Evolutionary conservation across 2,329 filamentous ascomycete genomes (phyloP).

Genomic region (Elsinoe perseae): DNA sequence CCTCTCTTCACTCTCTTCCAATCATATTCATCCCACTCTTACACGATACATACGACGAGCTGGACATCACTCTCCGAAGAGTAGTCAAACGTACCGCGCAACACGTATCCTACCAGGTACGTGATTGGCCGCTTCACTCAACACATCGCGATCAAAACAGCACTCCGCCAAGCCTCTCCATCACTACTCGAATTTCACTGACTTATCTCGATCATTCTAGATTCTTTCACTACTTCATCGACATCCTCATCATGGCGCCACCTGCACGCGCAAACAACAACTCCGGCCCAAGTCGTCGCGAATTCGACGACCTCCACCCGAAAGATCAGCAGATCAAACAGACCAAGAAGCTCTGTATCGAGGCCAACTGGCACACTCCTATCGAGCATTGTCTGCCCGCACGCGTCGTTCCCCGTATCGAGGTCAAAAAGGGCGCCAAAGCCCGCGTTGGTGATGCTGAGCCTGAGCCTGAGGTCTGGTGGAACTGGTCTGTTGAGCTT

Average conservation of each 20-base stretch:
- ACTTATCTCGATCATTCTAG: background rate
- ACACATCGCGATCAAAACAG: background rate
- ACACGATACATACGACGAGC: no score
- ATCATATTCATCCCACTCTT: no score
- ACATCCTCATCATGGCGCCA: background rate
- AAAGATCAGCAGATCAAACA: conserved; percentile 18
- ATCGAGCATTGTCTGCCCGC: conserved; percentile 17
- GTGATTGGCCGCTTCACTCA: no score
- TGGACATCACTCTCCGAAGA: no score
- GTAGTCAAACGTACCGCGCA: no score
- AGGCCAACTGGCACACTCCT: conserved; percentile 16
- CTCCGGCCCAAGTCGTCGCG: conserved; percentile 1
- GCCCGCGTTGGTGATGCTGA: conserved; percentile 14
- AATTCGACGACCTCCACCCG: conserved; percentile 16
- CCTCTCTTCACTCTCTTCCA: no score
- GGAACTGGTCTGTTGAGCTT: conserved; percentile 20
- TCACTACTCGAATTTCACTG: background rate
- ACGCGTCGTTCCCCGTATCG: conserved; percentile 18
- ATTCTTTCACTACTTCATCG: background rate
- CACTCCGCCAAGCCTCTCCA: background rate
- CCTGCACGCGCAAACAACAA: background rate
- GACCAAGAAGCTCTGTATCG: conserved; percentile 18
- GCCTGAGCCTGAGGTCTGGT: conserved; percentile 17
- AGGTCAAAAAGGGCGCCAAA: conserved; percentile 20
- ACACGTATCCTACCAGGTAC: no score